Base-by-base conservation (phyloP, 2,329 filamentous ascomycete species). In the Colletotrichum tofieldiae region DNA sequence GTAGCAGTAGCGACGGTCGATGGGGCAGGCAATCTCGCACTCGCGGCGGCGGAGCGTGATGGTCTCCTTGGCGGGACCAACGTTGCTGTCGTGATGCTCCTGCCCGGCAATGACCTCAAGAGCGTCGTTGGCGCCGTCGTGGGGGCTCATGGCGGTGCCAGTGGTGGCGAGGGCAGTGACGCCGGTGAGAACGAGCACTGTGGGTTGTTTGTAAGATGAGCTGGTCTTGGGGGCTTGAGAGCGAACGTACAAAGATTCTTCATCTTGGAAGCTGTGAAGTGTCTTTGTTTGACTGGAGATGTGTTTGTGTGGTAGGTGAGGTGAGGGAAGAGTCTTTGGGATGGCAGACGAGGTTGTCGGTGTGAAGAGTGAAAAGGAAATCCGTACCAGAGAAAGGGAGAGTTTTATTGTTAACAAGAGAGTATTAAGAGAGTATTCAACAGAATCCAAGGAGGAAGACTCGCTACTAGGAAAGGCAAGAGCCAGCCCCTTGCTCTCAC, bases 21-120 rank as follows among this genome's bases (percentile, higher is more conserved):
- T 0, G 14, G 61, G 61, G 49, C 61, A 64, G 23, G 49, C 11
- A 26, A 64, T 64, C 8, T 64, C 47, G 49, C 61, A 64, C 20
- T 55, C 61, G 26, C 61, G 61, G 7, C 26, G 23, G 3, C 29
- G 23, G 39, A 64, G 23, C 20, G 49, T 37, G 23, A 41, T 5
- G 12, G 23, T 43, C 18, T 54, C 12, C 5, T 5, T 7, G n/a
- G 49, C 12, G 14, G 49, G 16, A 3, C 1, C 5, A 3, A 20
- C 49, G 5, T 3, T 7, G 11, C 35, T 11, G 20, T 32, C 9
- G 14, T 4, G 18, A 9, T 49, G 8, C 18, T 37, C 58, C 16
- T 35, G 11, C 18, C 35, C 20, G 32, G 32, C 23, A 45, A 23
- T 5, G 45, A 9, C 59, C 59, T 39, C 29, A 8, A 4, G 45